Evolutionary conservation across 768 basidiomycete species (phyloP), one percentile per base, ranked within the genome.

Genomic region (Aureoboletus auriporus): DNA sequence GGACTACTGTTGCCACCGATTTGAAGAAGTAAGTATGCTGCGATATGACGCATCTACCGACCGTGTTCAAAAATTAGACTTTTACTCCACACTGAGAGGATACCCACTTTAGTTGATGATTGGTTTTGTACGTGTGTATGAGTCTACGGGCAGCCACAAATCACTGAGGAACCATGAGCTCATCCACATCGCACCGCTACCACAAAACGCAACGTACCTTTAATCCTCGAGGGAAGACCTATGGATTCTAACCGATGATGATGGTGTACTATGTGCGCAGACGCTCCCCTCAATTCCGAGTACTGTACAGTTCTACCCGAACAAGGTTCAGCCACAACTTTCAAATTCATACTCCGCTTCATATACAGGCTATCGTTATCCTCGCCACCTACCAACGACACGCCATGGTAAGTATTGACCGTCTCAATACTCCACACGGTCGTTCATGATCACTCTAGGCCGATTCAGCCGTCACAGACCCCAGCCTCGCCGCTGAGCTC

Each of bases 21-120:
- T 71, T 89, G 87, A 74, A 97, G 93, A 69, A 99, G 92, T 52
- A 99, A 84, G 79, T 96, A 98, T 58, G 93, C 91, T 74, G 93
- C 94, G 71, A 97, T 75, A 67, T 93, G 75, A 72, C 89, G 89
- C 90, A 93, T 93, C 86, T 89, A 58, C 28, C 10, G 14, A 36
- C 44, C 10, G 33, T 48, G 39, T 46, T 30, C 29, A 37, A 33
- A 23, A 36, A 47, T 39, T 35, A 37, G 6, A 33, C 35, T 27
- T 43, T 17, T 50, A 8, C 20, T 23, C 20, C 29, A 38, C 5
- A 20, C 20, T 17, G 8, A 46, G 14, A 50, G 28, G 31, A 47
- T 23, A 58, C 72, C 45, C 55, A 81, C 81, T 78, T 80, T 78
- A 56, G 46, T 56, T 63, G 61, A 42, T 54, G 58, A 58, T 57